Base-by-base conservation (phyloP, 2,329 filamentous ascomycete species). In the Botrytis paeoniae region DNA sequence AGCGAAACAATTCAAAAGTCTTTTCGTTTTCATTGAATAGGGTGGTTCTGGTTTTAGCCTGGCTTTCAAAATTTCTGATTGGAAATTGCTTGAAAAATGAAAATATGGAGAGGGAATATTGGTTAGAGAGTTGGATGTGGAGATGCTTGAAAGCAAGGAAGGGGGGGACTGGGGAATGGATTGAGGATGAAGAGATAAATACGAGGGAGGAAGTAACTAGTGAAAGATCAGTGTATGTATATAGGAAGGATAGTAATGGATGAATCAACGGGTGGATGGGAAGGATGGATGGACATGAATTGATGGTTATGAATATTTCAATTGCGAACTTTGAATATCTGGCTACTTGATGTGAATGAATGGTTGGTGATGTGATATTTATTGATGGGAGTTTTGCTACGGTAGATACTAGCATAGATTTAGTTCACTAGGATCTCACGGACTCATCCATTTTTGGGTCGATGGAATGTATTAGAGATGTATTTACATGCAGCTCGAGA, bases 241-340 rank as follows among this genome's bases (percentile, higher is more conserved):
- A 68, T 57, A 68, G n/a, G 35, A 57, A 57, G 65, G 48, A 68
- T 68, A 41, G 25, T 68, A 57, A 68, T 68, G 65, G 65, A 68
- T 29, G 59, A n/a, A 61, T 16, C 25, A 32, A 68, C 22, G 48
- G 48, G 39, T 32, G 48, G 48, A 57, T 66, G 20, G 63, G 14
- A 51, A 16, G 32, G 45, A 65, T 37, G 63, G 43, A 66, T 22
- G 25, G 32, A 54, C 35, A 68, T 41, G 48, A 41, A 68, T 54
- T 57, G 64, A 68, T 54, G 48, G 64, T 29, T 68, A 68, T 32
- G 64, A 68, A 41, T 41, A 68, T 68, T 68, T 41, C 48, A 39
- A 29, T 37, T 41, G 37, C 25, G 35, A 29, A 68, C 25, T 54
- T 18, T 3, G 16, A 22, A 54, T n/a, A 4, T 29, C 32, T 39